A percentile compares a stretch with the other conserved stretches of the same genome.
These are phyloP conservation scores for Calonectria naviculata DNA, from an alignment of 2,329 filamentous ascomycete species.

Conservation along the genomic window DNA sequence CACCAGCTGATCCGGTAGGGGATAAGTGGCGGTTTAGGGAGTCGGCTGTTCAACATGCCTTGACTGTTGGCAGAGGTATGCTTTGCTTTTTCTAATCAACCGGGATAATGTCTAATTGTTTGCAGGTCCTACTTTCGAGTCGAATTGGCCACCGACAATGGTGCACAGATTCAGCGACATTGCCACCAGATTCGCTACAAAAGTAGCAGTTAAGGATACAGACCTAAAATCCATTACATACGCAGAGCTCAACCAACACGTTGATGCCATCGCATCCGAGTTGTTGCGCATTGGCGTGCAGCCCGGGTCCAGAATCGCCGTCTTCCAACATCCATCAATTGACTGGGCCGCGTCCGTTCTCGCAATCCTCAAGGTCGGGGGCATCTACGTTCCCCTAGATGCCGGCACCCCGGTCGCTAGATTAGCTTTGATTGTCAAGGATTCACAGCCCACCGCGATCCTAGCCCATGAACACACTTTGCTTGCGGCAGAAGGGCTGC, in stretches of 20 bases:
- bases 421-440: conserved; percentile 4
- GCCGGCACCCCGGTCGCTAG: conserved; percentile 1
- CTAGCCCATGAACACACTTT: conserved; percentile 9
- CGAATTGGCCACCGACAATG: neutral
- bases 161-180: neutral
- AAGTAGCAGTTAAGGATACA: neutral
- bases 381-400: conserved; percentile 20
- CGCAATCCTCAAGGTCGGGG: conserved; percentile 12
- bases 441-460: conserved; percentile 13
- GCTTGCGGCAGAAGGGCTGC: neutral
- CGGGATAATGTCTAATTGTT: neutral
- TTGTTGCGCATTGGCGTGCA: neutral
- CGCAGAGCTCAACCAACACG: neutral
- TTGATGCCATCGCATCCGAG: neutral
- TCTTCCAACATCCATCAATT: conserved; percentile 8
- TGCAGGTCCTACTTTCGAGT: neutral
- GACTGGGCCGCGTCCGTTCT: conserved; percentile 18
- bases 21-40: neutral
- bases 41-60: neutral
- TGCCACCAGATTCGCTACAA: neutral
- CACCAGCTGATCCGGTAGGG: neutral
- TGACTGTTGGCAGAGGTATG: neutral
- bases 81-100: neutral
- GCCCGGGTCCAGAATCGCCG: neutral
- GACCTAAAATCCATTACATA: neutral